Conservation (phyloP, 352 stramenopile species). For the Phytophthora sp. region DNA sequence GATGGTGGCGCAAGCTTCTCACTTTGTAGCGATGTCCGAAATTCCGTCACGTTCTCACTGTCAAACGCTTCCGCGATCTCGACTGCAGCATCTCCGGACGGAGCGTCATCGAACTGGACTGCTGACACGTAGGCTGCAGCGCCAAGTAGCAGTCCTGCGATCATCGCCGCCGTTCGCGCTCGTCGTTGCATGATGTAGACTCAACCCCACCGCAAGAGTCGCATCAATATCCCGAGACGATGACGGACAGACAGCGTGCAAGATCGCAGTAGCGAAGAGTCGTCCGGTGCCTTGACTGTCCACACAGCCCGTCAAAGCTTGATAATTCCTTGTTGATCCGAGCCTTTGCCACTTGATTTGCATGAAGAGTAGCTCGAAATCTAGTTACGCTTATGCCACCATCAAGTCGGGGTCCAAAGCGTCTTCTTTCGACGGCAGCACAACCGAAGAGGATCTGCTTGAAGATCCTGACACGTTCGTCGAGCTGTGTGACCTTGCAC, state of each 20-base stretch:
- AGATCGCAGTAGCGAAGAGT: conserved; percentile 29
- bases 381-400: conserved; percentile 13
- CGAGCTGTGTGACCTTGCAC: conserved; percentile 46
- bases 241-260: conserved; percentile 15
- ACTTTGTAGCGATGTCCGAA: conserved; percentile 22
- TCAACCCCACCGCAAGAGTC: too few species aligned
- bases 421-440: conserved; percentile 44
- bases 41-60: conserved; percentile 22
- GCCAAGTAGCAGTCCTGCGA: conserved; percentile 12
- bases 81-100: background rate
- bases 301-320: background rate
- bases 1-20: conserved; percentile 1
- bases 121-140: background rate
- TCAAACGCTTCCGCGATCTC: conserved; percentile 31
- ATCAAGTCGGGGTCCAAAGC: conserved; percentile 20
- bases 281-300: background rate
- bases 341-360: too few species aligned
- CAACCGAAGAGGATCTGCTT: conserved; percentile 51
- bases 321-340: too few species aligned
- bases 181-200: conserved; percentile 27
- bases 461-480: conserved; percentile 50
- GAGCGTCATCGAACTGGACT: background rate
- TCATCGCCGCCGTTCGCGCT: background rate
- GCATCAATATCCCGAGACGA: too few species aligned
- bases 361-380: conserved; percentile 18